Conservation (phyloP, 2,329 filamentous ascomycete genomes). For the Colletotrichum eremochloae region DNA sequence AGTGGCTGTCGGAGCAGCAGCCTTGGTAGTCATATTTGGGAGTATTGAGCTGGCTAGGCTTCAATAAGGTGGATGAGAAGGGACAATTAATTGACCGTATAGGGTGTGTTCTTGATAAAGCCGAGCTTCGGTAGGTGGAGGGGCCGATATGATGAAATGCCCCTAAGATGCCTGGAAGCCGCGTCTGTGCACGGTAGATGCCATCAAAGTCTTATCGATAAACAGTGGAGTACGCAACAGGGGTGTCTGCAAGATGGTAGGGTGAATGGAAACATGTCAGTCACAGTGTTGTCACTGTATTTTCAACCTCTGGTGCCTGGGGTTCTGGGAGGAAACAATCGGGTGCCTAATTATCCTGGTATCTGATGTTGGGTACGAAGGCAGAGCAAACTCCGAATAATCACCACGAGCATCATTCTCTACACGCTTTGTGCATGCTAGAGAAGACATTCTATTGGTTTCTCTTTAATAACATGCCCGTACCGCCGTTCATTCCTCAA, state of each 20-base stretch:
- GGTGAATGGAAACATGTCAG: slow-evolving; percentile 1
- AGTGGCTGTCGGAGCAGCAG: neutral
- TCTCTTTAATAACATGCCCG: slow-evolving; percentile 7
- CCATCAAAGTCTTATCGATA: slow-evolving; percentile 22
- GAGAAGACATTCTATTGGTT: neutral
- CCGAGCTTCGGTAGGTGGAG: slow-evolving; percentile 20
- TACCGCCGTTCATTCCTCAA: neutral
- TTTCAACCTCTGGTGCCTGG: slow-evolving; percentile 6
- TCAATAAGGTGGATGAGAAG: slow-evolving; percentile 10
- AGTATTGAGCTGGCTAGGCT: neutral
- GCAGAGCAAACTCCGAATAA: neutral
- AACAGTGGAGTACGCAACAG: neutral
- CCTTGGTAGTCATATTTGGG: slow-evolving; percentile 29
- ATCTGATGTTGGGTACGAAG: neutral
- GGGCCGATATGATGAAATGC: slow-evolving; percentile 25
- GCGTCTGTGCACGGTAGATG: slow-evolving; percentile 22
- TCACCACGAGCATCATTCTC: neutral
- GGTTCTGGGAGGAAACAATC: neutral
- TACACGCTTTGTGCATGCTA: neutral
- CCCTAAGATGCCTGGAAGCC: neutral
- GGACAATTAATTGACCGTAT: neutral
- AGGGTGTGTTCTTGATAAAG: slow-evolving; percentile 24
- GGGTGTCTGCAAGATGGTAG: slow-evolving; percentile 15
- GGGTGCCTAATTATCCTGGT: neutral
- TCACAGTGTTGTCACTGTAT: neutral